These are phyloP conservation scores for Penicillium sp. DNA, from an alignment of 2,329 filamentous ascomycete species.

Conservation along the genomic window DNA sequence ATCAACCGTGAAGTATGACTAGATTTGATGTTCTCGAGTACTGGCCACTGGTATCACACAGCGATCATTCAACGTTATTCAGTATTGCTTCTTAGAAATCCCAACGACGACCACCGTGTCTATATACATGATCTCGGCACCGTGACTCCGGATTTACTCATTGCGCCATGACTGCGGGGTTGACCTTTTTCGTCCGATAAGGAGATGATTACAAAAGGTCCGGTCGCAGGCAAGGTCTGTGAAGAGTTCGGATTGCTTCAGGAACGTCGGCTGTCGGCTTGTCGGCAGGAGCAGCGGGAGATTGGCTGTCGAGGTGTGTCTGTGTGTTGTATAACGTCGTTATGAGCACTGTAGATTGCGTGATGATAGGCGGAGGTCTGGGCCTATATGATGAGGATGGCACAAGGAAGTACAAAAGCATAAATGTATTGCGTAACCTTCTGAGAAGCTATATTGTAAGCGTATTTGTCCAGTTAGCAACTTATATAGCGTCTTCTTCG, in stretches of 20 bases:
- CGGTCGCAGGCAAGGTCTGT: background rate
- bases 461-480: no score
- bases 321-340: background rate
- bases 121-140: constrained; percentile 16
- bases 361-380: constrained; percentile 6
- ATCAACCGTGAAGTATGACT: background rate
- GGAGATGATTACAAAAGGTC: background rate
- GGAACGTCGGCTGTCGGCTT: constrained; percentile 3
- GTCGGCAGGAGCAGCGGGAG: background rate
- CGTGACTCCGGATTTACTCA: constrained; percentile 3
- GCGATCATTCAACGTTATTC: background rate
- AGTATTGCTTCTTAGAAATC: no score
- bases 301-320: constrained; percentile 8
- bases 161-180: constrained; percentile 22
- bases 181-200: background rate
- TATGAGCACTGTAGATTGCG: constrained; percentile 17
- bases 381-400: background rate
- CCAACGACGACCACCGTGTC: background rate
- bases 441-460: no score
- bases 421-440: background rate
- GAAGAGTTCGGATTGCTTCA: background rate
- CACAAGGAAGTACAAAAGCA: background rate
- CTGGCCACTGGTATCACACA: no score
- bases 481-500: background rate
- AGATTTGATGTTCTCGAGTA: background rate